Evolutionary conservation across 1,139 yeast species (phyloP).

Genomic region (Arxiozyma bovina): DNA sequence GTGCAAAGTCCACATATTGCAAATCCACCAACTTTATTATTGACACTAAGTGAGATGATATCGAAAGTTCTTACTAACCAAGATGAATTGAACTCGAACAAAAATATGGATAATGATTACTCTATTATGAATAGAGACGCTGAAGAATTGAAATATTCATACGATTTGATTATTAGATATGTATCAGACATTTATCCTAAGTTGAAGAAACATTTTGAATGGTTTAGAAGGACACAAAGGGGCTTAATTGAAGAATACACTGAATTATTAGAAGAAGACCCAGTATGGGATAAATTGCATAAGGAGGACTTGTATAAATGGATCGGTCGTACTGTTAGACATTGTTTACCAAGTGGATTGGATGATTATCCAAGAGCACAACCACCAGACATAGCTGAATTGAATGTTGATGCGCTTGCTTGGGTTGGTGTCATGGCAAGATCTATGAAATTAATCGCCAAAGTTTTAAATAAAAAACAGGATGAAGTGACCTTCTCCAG

Average conservation of each 20-base stretch:
- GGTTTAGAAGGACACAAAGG: conserved; percentile 75
- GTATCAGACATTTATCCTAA: conserved; percentile 67
- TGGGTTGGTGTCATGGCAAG: conserved; percentile 94
- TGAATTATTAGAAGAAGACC: conserved; percentile 22
- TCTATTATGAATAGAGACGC: conserved; percentile 16
- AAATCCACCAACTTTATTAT: conserved; percentile 89
- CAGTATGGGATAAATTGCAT: conserved; percentile 31
- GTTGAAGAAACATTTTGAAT: conserved; percentile 66
- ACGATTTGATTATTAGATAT: conserved; percentile 53
- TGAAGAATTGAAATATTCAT: conserved; percentile 42
- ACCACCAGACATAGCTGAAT: conserved; percentile 78
- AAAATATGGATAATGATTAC: conserved; percentile 1
- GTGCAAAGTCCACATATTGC: conserved; percentile 87
- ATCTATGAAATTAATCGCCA: conserved; percentile 69
- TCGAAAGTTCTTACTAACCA: conserved; percentile 36
- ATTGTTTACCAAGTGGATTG: conserved; percentile 85
- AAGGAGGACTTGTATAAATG: conserved; percentile 74
- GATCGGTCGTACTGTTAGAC: conserved; percentile 83
- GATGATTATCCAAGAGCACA: conserved; percentile 91
- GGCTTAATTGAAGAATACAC: conserved; percentile 60
- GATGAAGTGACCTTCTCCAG: conserved; percentile 47
- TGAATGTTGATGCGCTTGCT: conserved; percentile 78
- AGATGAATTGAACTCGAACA: conserved; percentile 7
- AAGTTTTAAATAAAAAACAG: conserved; percentile 46
- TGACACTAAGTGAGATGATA: conserved; percentile 63